A percentile compares a stretch with the other conserved stretches of the same genome.
phyloP scores from a whole-genome alignment of 805 yeast genomes.

The Kodamaea lidongshanica region DNA sequence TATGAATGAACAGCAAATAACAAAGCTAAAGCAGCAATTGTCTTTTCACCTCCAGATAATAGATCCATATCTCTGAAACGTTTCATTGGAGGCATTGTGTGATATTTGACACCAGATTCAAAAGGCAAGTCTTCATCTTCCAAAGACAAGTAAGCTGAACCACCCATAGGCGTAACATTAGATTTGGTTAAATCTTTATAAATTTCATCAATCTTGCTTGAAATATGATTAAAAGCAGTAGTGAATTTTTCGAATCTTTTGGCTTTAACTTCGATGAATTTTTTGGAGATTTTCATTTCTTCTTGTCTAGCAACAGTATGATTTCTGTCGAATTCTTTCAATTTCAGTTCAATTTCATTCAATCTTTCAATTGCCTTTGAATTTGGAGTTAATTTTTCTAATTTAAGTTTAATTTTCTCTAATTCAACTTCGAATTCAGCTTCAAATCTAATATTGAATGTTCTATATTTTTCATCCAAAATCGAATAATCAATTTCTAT shows the following conservation, averaged over 20 bases:
- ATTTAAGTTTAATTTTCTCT: slow-evolving; percentile 32
- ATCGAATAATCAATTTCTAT: slow-evolving; percentile 52
- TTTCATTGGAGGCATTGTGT: slow-evolving; percentile 95
- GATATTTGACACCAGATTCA: slow-evolving; percentile 73
- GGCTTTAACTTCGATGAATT: slow-evolving; percentile 54
- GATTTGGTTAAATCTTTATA: slow-evolving; percentile 83
- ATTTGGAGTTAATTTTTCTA: slow-evolving; percentile 65
- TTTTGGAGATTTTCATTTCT: slow-evolving; percentile 49
- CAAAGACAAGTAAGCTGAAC: slow-evolving; percentile 82
- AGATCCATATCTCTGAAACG: slow-evolving; percentile 88
- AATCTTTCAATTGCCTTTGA: slow-evolving; percentile 73
- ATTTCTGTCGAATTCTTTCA: slow-evolving; percentile 58
- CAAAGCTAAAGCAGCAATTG: slow-evolving; percentile 91
- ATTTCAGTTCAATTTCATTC: slow-evolving; percentile 56
- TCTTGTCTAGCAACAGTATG: slow-evolving; percentile 53
- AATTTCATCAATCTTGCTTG: slow-evolving; percentile 62
- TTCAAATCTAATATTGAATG: slow-evolving; percentile 33
- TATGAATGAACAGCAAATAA: slow-evolving; percentile 85
- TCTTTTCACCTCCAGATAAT: slow-evolving; percentile 93
- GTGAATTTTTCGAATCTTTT: slow-evolving; percentile 59
- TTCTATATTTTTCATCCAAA: slow-evolving; percentile 38
- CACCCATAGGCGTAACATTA: slow-evolving; percentile 71
- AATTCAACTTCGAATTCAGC: slow-evolving; percentile 28
- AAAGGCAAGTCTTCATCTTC: slow-evolving; percentile 92
- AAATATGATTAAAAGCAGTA: slow-evolving; percentile 70